Base-by-base conservation (phyloP, 768 basidiomycete species). In the Tulasnella sp. region DNA sequence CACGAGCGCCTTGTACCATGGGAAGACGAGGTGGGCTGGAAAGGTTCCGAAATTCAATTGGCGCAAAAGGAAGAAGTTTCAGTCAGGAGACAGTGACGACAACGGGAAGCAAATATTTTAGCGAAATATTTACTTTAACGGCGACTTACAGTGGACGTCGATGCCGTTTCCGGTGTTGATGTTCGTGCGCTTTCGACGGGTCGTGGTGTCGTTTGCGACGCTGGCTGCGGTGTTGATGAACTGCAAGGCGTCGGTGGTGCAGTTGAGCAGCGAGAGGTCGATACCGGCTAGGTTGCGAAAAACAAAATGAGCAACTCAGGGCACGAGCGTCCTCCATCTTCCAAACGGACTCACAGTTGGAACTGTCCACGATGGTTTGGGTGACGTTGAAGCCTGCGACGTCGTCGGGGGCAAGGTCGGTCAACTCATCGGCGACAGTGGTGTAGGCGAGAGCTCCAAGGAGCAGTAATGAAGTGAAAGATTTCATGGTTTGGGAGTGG, bases 141-240 rank as follows among this genome's bases (percentile, higher is more conserved):
- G 68, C 39, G n/a, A 72, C 71, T 69, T 72, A 78, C 54, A 52
- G 72, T 68, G 49, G 22, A 71, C 34, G 29, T 72, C 77, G 19
- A 78, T 49, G 69, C 25, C 29, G 14, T 34, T 34, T 72, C 58
- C 45, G 38, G 64, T 52, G 40, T 38, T 25, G n/a, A 38, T 17
- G 29, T 34, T 40, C 5, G 64, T 11, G 40, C 73, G 42, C 58
- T 74, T 74, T 0, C 19, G 38, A 15, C 34, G 34, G 74, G 52
- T 1, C n/a, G 37, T 31, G 34, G 69, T 19, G 17, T 29, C n/a
- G 40, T 68, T 52, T 6, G 39, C 36, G 29, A 11, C 52, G 8
- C 2, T 11, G 15, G 73, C 73, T 11, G 58, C 58, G 14, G 75
- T 71, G 22, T 34, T 54, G 40, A 76, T 76, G 39, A 38, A 76